Evolutionary conservation across 768 basidiomycete species (phyloP).

Genomic region (Xerocomellus chrysenteron): DNA sequence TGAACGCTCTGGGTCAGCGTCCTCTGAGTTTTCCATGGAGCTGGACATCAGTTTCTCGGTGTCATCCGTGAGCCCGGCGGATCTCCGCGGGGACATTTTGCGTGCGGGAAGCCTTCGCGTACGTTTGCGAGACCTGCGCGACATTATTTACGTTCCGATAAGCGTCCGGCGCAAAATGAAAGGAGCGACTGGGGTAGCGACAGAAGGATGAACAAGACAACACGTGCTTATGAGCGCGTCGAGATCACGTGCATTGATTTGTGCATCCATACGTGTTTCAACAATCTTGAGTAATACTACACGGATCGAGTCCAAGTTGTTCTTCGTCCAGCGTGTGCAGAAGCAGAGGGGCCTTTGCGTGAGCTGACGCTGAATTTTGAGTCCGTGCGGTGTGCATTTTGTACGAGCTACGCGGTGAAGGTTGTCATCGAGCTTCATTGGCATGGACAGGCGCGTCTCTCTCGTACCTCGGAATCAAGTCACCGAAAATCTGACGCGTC

Average conservation of each 20-base stretch:
- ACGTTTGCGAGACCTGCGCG: slow-evolving; percentile 14
- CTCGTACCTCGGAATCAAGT: slow-evolving; percentile 9
- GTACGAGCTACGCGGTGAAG: neutral
- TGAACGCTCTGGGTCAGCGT: slow-evolving; percentile 1
- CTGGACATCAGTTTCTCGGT: slow-evolving; percentile 22
- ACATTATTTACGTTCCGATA: slow-evolving; percentile 13
- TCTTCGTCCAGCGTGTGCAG: neutral
- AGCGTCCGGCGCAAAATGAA: slow-evolving; percentile 30
- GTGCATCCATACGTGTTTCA: slow-evolving; percentile 7
- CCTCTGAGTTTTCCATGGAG: neutral
- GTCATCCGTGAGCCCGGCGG: slow-evolving; percentile 14
- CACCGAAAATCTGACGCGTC: slow-evolving; percentile 12
- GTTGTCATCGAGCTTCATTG: neutral
- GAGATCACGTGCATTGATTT: slow-evolving; percentile 32
- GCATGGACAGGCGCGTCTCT: slow-evolving; percentile 44
- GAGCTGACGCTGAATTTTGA: slow-evolving; percentile 5
- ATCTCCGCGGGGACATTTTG: slow-evolving; percentile 10
- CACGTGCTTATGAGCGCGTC: slow-evolving; percentile 28
- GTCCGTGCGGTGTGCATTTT: neutral
- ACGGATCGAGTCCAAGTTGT: too few species aligned
- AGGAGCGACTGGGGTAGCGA: slow-evolving; percentile 22
- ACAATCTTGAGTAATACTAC: neutral
- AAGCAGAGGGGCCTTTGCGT: neutral
- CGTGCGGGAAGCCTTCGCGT: slow-evolving; percentile 4
- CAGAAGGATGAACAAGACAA: slow-evolving; percentile 9